Base-by-base conservation (phyloP, 441 rosid species). In the Populus trichocarpa region DNA sequence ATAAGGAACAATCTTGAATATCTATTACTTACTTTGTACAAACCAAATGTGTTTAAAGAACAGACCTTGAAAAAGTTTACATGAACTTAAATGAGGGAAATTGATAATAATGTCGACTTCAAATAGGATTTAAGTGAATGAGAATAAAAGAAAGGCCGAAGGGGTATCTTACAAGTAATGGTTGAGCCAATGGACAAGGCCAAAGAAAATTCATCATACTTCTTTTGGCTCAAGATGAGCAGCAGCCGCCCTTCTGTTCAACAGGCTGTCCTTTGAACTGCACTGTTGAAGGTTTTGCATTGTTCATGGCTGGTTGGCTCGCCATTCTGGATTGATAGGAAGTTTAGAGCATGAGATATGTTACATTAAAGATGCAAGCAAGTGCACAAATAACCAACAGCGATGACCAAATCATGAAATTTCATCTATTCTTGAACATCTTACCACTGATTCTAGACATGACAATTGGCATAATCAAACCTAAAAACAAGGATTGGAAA, bases 221-320 rank as follows among this genome's bases (percentile, higher is more conserved):
- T 68, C 18, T 22, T 22, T 6, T 53, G 18, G 59, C 20, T 38
- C 33, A 95, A 74, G 97, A 89, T 2, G 97, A 91, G 86, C 98
- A 95, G 89, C 98, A 95, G 59, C 98, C 97, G 6, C 90, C 78
- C 77, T 95, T 92, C 89, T 95, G 97, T 80, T 89, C 89, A 50
- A 95, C 93, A 5, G 97, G 93, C 86, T 93, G 97, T 74, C 98
- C 98, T 32, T 92, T 89, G 61, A 94, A 85, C 87, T 91, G 91
- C 84, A 94, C 98, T 0, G 98, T 91, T 5, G 97, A 90, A n/a
- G 97, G 93, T 85, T 91, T 90, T 12, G 94, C 91, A 32, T 85
- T 87, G 83, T 88, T 90, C 87, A 87, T 87, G 46, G 93, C 90
- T 16, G 98, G 98, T 83, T 94, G 98, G 87, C 91, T 94, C 18